Conservation (phyloP, 2,329 filamentous ascomycete genomes). For the Pseudogymnoascus sp. region DNA sequence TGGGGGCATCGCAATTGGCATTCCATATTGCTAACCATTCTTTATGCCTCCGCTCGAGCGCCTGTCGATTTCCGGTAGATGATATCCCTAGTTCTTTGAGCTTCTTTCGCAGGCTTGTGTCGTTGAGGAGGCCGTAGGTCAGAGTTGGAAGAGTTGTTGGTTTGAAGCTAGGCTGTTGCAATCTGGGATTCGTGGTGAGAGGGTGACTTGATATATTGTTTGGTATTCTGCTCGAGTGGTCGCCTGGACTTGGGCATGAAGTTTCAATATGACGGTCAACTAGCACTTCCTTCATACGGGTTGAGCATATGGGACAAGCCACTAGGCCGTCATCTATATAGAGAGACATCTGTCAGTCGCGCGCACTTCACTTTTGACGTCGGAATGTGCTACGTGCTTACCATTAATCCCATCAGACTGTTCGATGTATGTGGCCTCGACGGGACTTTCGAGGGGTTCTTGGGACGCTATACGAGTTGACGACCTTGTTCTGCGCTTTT, state of each 20-base stretch:
- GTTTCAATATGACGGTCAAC: constrained; percentile 75
- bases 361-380: not conserved
- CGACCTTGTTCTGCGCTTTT: constrained; percentile 5
- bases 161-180: constrained; percentile 13
- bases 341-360: not conserved
- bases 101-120: constrained; percentile 70
- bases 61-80: constrained; percentile 55
- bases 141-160: constrained; percentile 66
- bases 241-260: not conserved
- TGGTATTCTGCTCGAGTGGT: constrained; percentile 19
- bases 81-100: constrained; percentile 74
- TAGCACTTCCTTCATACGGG: constrained; percentile 68
- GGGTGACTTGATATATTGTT: not conserved
- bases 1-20: constrained; percentile 82
- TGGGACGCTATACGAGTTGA: constrained; percentile 3
- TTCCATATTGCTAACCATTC: constrained; percentile 98
- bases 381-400: not conserved
- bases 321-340: constrained; percentile 51
- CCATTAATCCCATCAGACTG: not conserved
- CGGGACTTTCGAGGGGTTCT: not conserved
- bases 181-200: not conserved
- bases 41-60: constrained; percentile 73
- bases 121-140: constrained; percentile 83
- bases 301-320: constrained; percentile 73
- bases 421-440: not conserved